These are phyloP conservation scores for Rhizopogon sp. DNA, from an alignment of 768 basidiomycete species.

Conservation along the genomic window DNA sequence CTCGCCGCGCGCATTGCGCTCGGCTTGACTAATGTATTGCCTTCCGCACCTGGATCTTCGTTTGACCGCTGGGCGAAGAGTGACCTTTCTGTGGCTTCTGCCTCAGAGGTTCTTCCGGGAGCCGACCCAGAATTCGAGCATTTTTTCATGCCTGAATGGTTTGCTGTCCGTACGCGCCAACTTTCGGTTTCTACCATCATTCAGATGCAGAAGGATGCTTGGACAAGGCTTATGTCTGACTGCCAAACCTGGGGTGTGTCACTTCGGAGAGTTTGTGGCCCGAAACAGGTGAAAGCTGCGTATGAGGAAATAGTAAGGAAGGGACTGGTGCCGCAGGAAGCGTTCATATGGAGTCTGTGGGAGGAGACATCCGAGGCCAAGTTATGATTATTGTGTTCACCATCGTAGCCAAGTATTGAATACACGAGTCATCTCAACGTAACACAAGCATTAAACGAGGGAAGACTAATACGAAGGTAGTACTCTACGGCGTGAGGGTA, in stretches of 20 bases:
- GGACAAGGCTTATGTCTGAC: constrained; percentile 56
- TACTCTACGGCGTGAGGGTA: not conserved
- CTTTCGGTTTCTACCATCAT: constrained; percentile 44
- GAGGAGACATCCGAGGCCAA: constrained; percentile 21
- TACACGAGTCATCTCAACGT: not conserved
- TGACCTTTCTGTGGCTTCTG: constrained; percentile 18
- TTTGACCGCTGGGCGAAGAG: constrained; percentile 36
- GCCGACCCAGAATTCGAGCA: constrained; percentile 30
- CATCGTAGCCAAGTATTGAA: not conserved
- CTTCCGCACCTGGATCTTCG: constrained; percentile 30
- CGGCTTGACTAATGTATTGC: constrained; percentile 54
- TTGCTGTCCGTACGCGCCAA: constrained; percentile 47
- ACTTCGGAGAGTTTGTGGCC: constrained; percentile 45
- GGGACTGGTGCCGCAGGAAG: constrained; percentile 50
- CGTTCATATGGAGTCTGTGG: constrained; percentile 67
- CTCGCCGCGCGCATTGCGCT: constrained; percentile 42
- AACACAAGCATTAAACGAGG: not conserved
- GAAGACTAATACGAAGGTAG: not conserved
- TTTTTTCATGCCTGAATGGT: constrained; percentile 73
- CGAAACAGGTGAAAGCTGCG: constrained; percentile 39
- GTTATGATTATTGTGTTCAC: not conserved
- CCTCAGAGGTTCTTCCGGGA: not conserved
- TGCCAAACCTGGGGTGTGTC: constrained; percentile 48
- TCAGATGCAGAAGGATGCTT: constrained; percentile 46
- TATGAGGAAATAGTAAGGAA: constrained; percentile 41